Base-by-base conservation (phyloP, 495 filamentous ascomycete genomes). In the Neurospora pannonica region DNA sequence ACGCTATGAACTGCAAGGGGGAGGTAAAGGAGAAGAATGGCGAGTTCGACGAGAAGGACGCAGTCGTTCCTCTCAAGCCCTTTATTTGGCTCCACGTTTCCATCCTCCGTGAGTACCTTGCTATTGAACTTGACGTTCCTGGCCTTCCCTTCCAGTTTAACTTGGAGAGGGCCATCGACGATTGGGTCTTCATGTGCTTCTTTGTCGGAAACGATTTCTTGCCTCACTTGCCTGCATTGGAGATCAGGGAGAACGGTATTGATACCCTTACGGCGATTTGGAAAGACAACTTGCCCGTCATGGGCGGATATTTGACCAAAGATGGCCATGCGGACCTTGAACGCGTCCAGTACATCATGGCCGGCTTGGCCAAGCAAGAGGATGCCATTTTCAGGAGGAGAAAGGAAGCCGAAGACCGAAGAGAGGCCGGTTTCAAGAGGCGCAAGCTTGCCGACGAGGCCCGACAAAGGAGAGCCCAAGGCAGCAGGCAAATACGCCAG, bases 111-210 rank as follows among this genome's bases (percentile, higher is more conserved):
- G 96, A 99, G 83, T 99, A 99, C 81, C 88, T 99, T 72, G 94
- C 90, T 75, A 91, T 90, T 71, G 96, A 99, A 82, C 89, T 99
- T 73, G 86, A 92, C 77, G 90, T 97, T 38, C 92, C 93, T 54
- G 86, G 88, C 39, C 78, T 87, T n/a, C 93, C 94, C 71, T 90
- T 91, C 67, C 93, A 94, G 75, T 90, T 89, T 76, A 94, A 99
- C 81, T 85, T 98, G 38, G 96, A 99, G 80, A 89, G 96, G 76
- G 96, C 97, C n/a, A 86, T 99, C 72, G 96, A 99, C 85, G 96
- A 99, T 82, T 98, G 97, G 96, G 94, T 99, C 19, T 99, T 99
- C 83, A 97, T 99, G 95, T 99, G 96, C 85, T 99, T 97, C 84
- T 99, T 99, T 81, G 96, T 99, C 74, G 96, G 96, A 77, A 99